Percentiles rank a stretch among this genome's conserved stretches.
Evolutionary conservation across 2,329 filamentous ascomycete genomes (phyloP).

Genomic region (Alternaria brassicicola): DNA sequence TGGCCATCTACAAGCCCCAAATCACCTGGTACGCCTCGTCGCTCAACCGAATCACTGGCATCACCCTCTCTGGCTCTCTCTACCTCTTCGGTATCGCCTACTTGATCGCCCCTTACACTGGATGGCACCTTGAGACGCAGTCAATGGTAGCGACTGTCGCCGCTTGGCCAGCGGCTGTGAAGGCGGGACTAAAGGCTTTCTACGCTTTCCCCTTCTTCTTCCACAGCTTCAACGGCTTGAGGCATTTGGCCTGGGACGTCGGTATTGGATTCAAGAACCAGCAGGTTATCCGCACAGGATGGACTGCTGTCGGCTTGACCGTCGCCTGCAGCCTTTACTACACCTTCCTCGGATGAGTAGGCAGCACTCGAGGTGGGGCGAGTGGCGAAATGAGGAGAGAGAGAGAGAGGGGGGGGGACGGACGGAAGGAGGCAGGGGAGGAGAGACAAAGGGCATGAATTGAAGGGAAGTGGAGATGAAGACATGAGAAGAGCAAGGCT

Average conservation of each 20-base stretch:
- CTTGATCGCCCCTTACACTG: slow-evolving; percentile 77
- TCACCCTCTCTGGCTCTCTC: slow-evolving; percentile 70
- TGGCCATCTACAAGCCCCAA: slow-evolving; percentile 82
- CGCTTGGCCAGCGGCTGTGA: slow-evolving; percentile 63
- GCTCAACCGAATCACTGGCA: slow-evolving; percentile 85
- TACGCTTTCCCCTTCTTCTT: slow-evolving; percentile 71
- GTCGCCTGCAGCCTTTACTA: slow-evolving; percentile 48
- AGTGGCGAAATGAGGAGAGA: background rate
- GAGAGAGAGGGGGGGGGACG: background rate
- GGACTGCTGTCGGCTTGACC: slow-evolving; percentile 65
- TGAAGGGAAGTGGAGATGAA: background rate
- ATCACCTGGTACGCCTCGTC: slow-evolving; percentile 82
- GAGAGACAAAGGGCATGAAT: background rate
- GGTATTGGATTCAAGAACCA: slow-evolving; percentile 67
- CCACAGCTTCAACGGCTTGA: slow-evolving; percentile 71
- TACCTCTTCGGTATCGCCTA: slow-evolving; percentile 84
- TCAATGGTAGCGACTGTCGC: slow-evolving; percentile 69
- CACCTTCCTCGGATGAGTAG: slow-evolving; percentile 25
- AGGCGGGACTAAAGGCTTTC: slow-evolving; percentile 64
- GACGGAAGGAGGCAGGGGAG: background rate
- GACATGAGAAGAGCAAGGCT: background rate
- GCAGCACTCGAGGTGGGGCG: background rate
- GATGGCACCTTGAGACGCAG: slow-evolving; percentile 70
- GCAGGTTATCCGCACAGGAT: slow-evolving; percentile 69
- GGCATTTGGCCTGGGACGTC: slow-evolving; percentile 74